These are phyloP conservation scores for Toxicodendron radicans DNA, from an alignment of 345 rosid genomes.

Conservation along the genomic window DNA sequence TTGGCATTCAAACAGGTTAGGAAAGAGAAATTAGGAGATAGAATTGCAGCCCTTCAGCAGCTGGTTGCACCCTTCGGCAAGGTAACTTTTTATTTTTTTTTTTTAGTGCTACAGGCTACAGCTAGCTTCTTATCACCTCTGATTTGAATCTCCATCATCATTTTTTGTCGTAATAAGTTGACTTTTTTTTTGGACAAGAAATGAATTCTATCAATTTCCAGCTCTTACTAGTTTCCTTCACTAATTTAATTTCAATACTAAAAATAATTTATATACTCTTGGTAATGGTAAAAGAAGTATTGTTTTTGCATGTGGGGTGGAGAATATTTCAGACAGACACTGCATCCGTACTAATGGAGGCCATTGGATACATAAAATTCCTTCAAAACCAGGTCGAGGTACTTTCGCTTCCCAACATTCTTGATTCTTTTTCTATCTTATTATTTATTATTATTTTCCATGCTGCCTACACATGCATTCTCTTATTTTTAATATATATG, in stretches of 20 bases:
- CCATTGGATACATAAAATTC: constrained; percentile 92
- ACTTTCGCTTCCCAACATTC: constrained; percentile 38
- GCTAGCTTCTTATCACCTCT: not conserved
- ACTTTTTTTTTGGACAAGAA: too few relatives aligned
- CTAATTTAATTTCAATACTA: too few relatives aligned
- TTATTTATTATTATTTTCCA: constrained; percentile 7
- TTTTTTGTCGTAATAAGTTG: too few relatives aligned
- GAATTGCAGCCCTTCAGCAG: constrained; percentile 90
- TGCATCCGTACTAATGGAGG: constrained; percentile 97
- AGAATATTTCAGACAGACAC: constrained; percentile 85
- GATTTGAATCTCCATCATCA: not conserved
- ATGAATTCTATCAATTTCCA: too few relatives aligned
- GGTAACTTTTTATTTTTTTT: constrained; percentile 50
- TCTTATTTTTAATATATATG: not conserved
- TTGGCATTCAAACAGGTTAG: constrained; percentile 52
- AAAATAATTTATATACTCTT: not conserved
- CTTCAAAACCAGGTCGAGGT: constrained; percentile 96
- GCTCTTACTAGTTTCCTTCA: too few relatives aligned
- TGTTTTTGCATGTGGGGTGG: constrained; percentile 25
- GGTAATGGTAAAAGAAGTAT: constrained; percentile 11
- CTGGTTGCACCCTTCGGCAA: constrained; percentile 97
- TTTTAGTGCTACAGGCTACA: too few relatives aligned
- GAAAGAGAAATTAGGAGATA: constrained; percentile 92
- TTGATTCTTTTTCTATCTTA: constrained; percentile 26
- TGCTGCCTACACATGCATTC: constrained; percentile 14